Base-by-base conservation (phyloP, 1,139 yeast species). In the Candida frijolesensis region DNA sequence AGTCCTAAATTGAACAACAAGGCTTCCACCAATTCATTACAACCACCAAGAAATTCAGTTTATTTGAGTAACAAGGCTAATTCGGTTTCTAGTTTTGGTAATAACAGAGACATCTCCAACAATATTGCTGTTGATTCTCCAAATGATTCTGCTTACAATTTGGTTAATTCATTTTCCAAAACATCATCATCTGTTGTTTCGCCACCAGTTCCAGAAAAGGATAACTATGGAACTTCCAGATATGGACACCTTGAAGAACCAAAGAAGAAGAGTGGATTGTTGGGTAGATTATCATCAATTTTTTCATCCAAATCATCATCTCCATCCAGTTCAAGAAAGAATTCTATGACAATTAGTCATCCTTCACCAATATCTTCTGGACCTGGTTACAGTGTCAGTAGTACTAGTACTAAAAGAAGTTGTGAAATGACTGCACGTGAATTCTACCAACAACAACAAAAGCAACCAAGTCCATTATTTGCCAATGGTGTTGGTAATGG, bases 211-310 rank as follows among this genome's bases (percentile, higher is more conserved):
- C 50, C 42, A 35, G 9, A 6, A 15, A 44, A 47, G 44, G 50
- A 47, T 42, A 37, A 27, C 37, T 34, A 25, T n/a, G 42, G 27
- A 18, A 29, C 3, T 12, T 25, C 35, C 5, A 34, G 19, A 22
- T 37, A 34, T 22, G 19, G 34, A 3, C 35, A 37, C n/a, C 49
- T 53, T 25, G 60, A 55, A 11, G 55, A 59, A 27, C 54, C 54
- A 42, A 55, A 48, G 44, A 69, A 63, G 60, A 68, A 61, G 60
- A 57, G 53, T 46, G 62, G 71, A 5, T 64, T 70, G 51, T 67
- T 63, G 57, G 63, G 61, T 35, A 66, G 63, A 50, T 51, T 71
- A 35, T 67, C 65, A 42, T 61, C 66, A 18, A 55, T 69, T 39
- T 70, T 68, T 56, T 54, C 60, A 6, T 51, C 58, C 22, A 40